Evolutionary conservation across 331 rosid species (phyloP).

Genomic region (Rosa hybrid): DNA sequence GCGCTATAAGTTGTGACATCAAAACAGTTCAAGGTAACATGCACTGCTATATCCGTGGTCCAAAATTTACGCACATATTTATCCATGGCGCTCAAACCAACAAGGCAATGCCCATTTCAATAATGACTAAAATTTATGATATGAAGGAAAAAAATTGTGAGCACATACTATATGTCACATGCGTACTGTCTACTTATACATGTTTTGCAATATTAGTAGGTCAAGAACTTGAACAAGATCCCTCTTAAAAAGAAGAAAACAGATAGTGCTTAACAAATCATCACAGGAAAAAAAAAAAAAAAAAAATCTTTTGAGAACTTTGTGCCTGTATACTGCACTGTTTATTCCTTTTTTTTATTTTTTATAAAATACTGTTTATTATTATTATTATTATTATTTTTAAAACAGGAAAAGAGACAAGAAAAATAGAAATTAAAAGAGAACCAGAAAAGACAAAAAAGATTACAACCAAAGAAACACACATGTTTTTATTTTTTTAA

Average conservation of each 20-base stretch:
- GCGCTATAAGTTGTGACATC: background rate
- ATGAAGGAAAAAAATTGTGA: background rate
- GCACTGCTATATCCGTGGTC: constrained; percentile 8
- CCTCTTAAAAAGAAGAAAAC: background rate
- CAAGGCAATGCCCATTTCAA: background rate
- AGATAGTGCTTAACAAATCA: background rate
- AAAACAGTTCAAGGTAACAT: background rate
- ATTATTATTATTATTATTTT: no score
- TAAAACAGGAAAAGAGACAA: no score
- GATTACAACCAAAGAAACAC: background rate
- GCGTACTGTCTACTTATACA: background rate
- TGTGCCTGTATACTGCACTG: background rate
- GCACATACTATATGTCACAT: background rate
- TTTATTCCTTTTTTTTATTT: no score
- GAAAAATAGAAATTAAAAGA: background rate
- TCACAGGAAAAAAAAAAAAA: background rate
- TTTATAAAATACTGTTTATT: no score
- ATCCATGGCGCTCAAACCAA: constrained; percentile 14
- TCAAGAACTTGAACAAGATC: background rate
- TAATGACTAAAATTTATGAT: background rate
- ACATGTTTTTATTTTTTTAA: background rate
- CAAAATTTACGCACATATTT: background rate
- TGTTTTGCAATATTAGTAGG: background rate
- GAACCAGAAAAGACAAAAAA: background rate
- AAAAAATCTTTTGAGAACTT: background rate